phyloP scores from a whole-genome alignment of 306 rosid species.

The Argentina anserina region DNA sequence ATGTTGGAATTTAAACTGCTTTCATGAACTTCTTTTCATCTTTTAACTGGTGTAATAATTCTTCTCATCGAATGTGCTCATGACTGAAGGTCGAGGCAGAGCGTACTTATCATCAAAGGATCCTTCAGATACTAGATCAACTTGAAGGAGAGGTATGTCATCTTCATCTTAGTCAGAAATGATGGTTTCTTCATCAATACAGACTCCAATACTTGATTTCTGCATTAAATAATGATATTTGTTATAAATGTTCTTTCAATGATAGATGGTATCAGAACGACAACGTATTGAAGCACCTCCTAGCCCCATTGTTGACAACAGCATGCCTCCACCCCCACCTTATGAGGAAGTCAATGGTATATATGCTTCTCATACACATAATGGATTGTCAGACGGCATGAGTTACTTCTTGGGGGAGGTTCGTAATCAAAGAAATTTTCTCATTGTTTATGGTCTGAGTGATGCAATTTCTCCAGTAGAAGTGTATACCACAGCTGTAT shows the following conservation, averaged over 20 bases:
- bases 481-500: not conserved
- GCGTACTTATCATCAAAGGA: constrained; percentile 81
- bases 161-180: not conserved
- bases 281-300: constrained; percentile 96
- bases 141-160: constrained; percentile 86
- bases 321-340: constrained; percentile 83
- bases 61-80: constrained; percentile 19
- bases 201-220: constrained; percentile 12
- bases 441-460: not conserved
- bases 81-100: constrained; percentile 83
- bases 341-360: constrained; percentile 86
- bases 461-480: constrained; percentile 6
- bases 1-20: not conserved
- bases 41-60: constrained; percentile 8
- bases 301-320: constrained; percentile 50
- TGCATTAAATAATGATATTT: constrained; percentile 22
- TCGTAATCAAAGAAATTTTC: not conserved
- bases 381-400: constrained; percentile 68
- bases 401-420: constrained; percentile 98
- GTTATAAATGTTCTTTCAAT: constrained; percentile 21
- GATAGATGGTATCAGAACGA: constrained; percentile 81
- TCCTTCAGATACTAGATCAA: constrained; percentile 79
- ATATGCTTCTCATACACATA: constrained; percentile 60
- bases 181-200: not conserved
- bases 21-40: not conserved